Evolutionary conservation across 1,284 basidiomycete genomes (phyloP).

Genomic region (Ceratobasidium sp.): DNA sequence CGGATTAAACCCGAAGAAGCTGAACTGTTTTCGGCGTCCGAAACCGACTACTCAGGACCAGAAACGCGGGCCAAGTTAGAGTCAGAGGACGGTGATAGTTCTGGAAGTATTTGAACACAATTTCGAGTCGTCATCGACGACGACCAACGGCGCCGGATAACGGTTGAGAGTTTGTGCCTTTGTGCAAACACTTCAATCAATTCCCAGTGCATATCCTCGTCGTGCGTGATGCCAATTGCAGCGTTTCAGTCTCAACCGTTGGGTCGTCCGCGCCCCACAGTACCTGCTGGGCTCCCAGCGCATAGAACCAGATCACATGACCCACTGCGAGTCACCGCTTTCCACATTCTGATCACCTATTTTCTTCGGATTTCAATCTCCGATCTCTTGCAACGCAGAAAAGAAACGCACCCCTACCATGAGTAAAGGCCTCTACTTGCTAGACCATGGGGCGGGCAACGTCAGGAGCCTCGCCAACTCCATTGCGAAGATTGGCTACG

Average conservation of each 20-base stretch:
- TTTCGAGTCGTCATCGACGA: neutral
- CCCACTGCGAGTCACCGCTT: constrained; percentile 1
- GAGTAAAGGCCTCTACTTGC: constrained; percentile 72
- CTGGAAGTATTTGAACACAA: constrained; percentile 1
- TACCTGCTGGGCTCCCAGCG: neutral
- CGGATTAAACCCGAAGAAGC: constrained; percentile 14
- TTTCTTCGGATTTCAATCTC: constrained; percentile 12
- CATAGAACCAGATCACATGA: constrained; percentile 33
- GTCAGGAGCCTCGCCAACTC: constrained; percentile 96
- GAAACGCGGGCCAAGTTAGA: constrained; percentile 15
- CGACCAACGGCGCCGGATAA: neutral
- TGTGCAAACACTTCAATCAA: neutral
- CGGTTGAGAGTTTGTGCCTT: neutral
- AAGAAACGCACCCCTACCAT: neutral
- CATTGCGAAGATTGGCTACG: constrained; percentile 84
- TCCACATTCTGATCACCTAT: neutral
- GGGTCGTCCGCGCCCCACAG: neutral
- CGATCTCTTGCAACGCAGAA: neutral
- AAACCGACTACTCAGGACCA: constrained; percentile 30
- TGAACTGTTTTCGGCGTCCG: constrained; percentile 21
- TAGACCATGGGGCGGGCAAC: constrained; percentile 97
- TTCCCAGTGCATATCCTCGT: too few relatives aligned
- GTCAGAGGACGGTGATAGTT: constrained; percentile 30
- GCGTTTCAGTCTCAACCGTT: neutral
- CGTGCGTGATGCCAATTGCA: too few relatives aligned